These are phyloP conservation scores for Talaromyces verruculosus DNA, from an alignment of 2,329 filamentous ascomycete species.

Conservation along the genomic window DNA sequence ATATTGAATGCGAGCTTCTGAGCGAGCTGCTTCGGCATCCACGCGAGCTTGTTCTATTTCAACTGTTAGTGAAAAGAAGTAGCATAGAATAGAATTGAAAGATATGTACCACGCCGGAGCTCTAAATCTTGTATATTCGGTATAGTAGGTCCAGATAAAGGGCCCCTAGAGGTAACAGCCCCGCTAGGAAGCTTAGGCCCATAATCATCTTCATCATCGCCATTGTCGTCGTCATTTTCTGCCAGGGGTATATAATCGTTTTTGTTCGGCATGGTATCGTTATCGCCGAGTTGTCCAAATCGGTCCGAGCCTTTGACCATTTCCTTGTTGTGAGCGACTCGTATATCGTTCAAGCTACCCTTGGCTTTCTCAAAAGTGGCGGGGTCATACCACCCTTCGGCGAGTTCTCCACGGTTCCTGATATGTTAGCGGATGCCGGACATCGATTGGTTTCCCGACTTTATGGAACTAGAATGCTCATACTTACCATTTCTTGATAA, in stretches of 20 bases:
- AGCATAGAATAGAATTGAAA: not conserved
- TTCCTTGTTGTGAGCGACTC: not conserved
- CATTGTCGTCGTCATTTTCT: constrained; percentile 32
- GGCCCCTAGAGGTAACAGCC: constrained; percentile 23
- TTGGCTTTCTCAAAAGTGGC: constrained; percentile 60
- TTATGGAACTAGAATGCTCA: not conserved
- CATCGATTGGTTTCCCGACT: not conserved
- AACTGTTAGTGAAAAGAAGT: not conserved
- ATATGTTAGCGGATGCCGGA: constrained; percentile 47
- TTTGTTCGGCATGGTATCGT: constrained; percentile 23
- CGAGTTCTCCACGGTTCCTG: constrained; percentile 81
- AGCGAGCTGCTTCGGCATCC: constrained; percentile 31
- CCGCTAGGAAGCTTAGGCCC: constrained; percentile 53
- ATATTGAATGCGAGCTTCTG: constrained; percentile 35
- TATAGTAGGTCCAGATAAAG: constrained; percentile 57
- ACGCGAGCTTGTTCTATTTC: constrained; percentile 33
- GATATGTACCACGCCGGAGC: constrained; percentile 46
- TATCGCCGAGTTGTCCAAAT: constrained; percentile 14
- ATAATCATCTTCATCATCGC: constrained; percentile 62
- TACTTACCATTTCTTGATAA: constrained; percentile 76
- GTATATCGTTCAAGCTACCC: constrained; percentile 10
- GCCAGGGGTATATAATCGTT: constrained; percentile 13
- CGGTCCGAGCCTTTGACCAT: not conserved
- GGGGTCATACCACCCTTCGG: constrained; percentile 91
- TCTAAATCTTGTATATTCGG: constrained; percentile 74